Percentiles rank a stretch among this genome's conserved stretches.
phyloP scores from a whole-genome alignment of 495 filamentous ascomycete genomes.

The Immersiella caudata region DNA sequence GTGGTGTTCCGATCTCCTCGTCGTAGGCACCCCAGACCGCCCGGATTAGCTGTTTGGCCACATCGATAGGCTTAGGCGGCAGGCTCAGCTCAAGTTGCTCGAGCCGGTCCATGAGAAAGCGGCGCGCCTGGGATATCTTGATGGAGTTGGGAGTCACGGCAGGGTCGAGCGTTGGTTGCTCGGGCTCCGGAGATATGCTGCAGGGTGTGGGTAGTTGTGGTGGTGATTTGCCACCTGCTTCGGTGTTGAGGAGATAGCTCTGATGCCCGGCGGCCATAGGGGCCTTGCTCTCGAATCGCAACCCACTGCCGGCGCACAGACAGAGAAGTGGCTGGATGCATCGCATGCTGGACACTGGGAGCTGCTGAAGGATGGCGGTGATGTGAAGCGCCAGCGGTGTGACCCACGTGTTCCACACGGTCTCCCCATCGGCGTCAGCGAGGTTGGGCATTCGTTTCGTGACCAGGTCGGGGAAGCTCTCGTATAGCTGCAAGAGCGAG shows the following conservation, averaged over 20 bases:
- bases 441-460: slow-evolving; percentile 29
- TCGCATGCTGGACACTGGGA: slow-evolving; percentile 29
- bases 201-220: not conserved
- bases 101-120: slow-evolving; percentile 33
- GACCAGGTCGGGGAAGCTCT: slow-evolving; percentile 37
- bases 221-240: slow-evolving; percentile 13
- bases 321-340: slow-evolving; percentile 41
- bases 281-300: slow-evolving; percentile 35
- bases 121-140: slow-evolving; percentile 33
- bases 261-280: slow-evolving; percentile 21
- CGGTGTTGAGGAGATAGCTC: slow-evolving; percentile 26
- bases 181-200: not conserved
- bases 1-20: slow-evolving; percentile 32
- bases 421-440: slow-evolving; percentile 19
- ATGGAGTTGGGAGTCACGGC: slow-evolving; percentile 25
- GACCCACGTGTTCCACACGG: slow-evolving; percentile 34
- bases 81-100: slow-evolving; percentile 35
- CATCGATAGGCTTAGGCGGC: slow-evolving; percentile 38
- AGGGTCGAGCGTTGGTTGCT: not conserved
- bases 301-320: slow-evolving; percentile 38
- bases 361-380: slow-evolving; percentile 27
- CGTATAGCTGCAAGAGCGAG: slow-evolving; percentile 38
- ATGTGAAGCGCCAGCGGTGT: slow-evolving; percentile 34
- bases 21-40: slow-evolving; percentile 41
- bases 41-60: slow-evolving; percentile 38